Conservation (phyloP, 805 yeast genomes). For the Barnettozyma sucrosica region DNA sequence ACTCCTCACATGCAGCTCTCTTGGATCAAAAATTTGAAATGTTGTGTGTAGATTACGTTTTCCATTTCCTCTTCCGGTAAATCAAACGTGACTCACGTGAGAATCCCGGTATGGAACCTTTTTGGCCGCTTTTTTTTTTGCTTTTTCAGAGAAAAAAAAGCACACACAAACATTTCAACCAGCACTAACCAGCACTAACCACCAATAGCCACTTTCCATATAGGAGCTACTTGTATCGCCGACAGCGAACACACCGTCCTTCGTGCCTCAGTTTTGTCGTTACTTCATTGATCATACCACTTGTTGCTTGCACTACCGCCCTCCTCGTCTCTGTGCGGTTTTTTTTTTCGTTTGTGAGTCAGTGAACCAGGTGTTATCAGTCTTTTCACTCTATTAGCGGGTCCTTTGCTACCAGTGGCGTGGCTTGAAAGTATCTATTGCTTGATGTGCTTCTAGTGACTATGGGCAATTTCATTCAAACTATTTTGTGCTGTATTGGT, state of each 20-base stretch:
- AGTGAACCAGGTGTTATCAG: neutral
- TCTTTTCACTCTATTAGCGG: neutral
- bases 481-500: conserved; percentile 31
- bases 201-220: neutral
- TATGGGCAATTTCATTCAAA: conserved; percentile 33
- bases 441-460: conserved; percentile 1
- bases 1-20: no score
- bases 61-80: neutral
- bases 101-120: neutral
- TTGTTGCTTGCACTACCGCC: neutral
- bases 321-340: neutral
- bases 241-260: neutral
- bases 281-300: neutral
- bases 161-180: neutral
- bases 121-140: neutral
- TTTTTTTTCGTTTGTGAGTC: conserved; percentile 1
- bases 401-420: neutral
- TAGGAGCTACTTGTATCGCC: neutral
- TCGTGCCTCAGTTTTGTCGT: neutral
- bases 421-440: neutral
- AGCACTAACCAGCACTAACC: neutral
- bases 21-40: no score
- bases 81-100: neutral
- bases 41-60: no score
- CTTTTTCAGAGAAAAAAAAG: conserved; percentile 1